Conservation (phyloP, 768 basidiomycete genomes). For the Calocera cornea region DNA sequence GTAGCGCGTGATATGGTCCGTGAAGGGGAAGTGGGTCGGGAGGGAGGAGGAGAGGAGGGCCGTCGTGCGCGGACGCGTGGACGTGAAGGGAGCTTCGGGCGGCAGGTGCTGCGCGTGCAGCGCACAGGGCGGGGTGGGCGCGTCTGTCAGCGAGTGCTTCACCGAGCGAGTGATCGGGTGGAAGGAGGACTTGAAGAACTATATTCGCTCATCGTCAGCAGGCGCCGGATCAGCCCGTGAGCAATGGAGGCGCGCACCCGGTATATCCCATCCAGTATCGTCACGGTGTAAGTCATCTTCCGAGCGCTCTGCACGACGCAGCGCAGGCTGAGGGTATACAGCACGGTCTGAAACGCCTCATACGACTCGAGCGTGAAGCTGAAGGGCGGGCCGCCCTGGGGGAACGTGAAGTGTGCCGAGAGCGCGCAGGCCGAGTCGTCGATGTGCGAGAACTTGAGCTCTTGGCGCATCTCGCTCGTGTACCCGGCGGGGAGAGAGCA, state of each 20-base stretch:
- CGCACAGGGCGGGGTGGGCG: background rate
- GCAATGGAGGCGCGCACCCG: background rate
- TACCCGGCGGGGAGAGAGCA: background rate
- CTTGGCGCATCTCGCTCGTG: background rate
- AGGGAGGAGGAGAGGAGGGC: background rate
- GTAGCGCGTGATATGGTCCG: slow-evolving; percentile 1
- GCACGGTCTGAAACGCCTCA: slow-evolving; percentile 2
- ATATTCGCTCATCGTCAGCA: background rate
- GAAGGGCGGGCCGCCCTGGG: background rate
- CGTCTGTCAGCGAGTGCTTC: background rate
- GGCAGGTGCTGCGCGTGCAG: slow-evolving; percentile 1
- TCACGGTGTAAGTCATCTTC: background rate
- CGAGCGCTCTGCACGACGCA: background rate
- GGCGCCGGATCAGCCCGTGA: background rate
- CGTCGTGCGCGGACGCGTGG: background rate
- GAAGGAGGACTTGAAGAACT: slow-evolving; percentile 2
- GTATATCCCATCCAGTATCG: background rate
- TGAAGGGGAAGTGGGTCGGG: background rate
- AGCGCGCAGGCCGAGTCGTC: background rate
- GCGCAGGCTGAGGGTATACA: background rate
- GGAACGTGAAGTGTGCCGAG: slow-evolving; percentile 2
- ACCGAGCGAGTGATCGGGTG: background rate
- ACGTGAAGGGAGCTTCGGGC: background rate
- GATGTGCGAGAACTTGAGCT: background rate
- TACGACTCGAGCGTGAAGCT: background rate